phyloP scores from a whole-genome alignment of 192 early-diverging fungal genomes.

The Powellomyces hirtus region DNA sequence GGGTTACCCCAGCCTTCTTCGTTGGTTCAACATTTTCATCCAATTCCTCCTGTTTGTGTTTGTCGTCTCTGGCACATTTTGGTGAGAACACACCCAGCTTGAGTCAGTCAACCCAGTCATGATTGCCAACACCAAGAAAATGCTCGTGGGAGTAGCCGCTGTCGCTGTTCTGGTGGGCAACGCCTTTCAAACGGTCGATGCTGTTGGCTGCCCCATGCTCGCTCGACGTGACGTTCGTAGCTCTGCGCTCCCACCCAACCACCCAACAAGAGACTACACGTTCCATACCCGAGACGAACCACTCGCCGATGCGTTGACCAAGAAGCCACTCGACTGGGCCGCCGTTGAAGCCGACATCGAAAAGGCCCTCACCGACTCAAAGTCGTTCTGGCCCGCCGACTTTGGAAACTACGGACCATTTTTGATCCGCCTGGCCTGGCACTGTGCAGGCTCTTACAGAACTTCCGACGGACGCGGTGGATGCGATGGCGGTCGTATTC shows the following conservation, averaged over 20 bases:
- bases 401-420: conserved; percentile 49
- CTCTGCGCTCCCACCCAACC: not conserved
- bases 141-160: too few species aligned
- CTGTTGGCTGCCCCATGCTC: not conserved
- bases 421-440: conserved; percentile 55
- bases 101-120: too few species aligned
- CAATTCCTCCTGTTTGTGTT: too few species aligned
- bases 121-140: too few species aligned
- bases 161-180: not conserved
- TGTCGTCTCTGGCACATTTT: too few species aligned
- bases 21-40: too few species aligned
- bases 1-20: too few species aligned
- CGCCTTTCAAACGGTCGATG: not conserved
- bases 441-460: conserved; percentile 65
- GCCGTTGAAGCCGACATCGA: conserved; percentile 11
- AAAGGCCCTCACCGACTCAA: conserved; percentile 6
- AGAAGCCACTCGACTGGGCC: conserved; percentile 4
- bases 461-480: conserved; percentile 50
- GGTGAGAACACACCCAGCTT: too few species aligned
- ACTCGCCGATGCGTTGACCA: not conserved
- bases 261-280: not conserved
- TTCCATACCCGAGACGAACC: not conserved
- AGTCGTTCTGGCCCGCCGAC: conserved; percentile 29
- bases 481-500: conserved; percentile 16
- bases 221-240: not conserved